phyloP scores from a whole-genome alignment of 2,329 filamentous ascomycete genomes.

The Neofusicoccum umdonicola region DNA sequence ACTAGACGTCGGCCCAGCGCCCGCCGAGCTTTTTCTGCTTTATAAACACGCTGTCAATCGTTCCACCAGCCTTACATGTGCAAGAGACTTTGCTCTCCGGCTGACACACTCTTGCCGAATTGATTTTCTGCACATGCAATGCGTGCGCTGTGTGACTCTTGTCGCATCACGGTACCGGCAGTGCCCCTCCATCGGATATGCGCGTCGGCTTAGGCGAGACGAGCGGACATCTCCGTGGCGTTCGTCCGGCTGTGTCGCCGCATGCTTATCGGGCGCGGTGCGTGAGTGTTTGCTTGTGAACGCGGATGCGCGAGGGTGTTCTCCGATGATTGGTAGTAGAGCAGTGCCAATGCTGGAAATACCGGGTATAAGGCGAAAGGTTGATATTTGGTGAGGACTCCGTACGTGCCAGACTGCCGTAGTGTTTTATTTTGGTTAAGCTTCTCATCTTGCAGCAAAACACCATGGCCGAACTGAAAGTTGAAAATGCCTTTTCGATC shows the following conservation, averaged over 20 bases:
- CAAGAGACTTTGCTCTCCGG: not conserved
- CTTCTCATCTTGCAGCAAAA: not conserved
- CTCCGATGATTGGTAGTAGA: not conserved
- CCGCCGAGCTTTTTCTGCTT: not conserved
- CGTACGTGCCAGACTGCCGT: no score
- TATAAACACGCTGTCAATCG: not conserved
- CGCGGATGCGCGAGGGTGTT: not conserved
- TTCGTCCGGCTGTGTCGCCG: no score
- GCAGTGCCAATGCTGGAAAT: no score
- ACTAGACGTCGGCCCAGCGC: no score
- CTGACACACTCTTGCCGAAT: not conserved
- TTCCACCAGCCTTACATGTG: not conserved
- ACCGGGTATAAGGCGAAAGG: no score
- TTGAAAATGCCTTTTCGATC: not conserved
- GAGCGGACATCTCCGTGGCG: not conserved
- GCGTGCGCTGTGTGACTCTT: not conserved
- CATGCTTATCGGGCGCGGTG: not conserved
- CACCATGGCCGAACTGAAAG: not conserved
- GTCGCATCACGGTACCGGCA: no score
- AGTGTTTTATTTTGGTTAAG: not conserved
- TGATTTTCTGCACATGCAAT: not conserved
- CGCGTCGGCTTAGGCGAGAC: not conserved
- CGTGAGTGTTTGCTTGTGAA: not conserved
- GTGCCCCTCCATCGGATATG: slow-evolving; percentile 1
- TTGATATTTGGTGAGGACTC: no score